Conservation (phyloP, 768 basidiomycete genomes). For the Russula virescens region DNA sequence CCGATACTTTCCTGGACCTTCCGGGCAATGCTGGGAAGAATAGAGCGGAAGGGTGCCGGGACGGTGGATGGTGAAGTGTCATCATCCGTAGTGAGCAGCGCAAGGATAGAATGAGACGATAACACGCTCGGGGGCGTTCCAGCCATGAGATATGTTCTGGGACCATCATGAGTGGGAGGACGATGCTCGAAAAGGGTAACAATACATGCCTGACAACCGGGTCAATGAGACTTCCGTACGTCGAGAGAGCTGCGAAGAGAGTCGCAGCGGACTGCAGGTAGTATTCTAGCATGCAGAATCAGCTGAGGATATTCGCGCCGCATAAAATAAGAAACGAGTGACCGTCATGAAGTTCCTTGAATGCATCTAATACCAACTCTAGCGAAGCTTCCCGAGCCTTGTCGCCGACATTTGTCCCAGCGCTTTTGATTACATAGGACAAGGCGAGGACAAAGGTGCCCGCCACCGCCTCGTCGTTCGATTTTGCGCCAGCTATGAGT, state of each 20-base stretch:
- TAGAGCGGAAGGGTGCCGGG: slow-evolving; percentile 56
- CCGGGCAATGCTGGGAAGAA: slow-evolving; percentile 59
- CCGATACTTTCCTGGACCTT: slow-evolving; percentile 67
- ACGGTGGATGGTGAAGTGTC: slow-evolving; percentile 26
- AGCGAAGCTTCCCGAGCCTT: slow-evolving; percentile 66
- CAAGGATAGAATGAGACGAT: slow-evolving; percentile 54
- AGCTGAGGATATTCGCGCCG: background rate
- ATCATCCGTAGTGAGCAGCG: slow-evolving; percentile 46
- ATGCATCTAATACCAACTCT: slow-evolving; percentile 74
- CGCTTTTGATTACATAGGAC: slow-evolving; percentile 66
- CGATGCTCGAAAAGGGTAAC: background rate
- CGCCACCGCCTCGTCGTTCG: slow-evolving; percentile 64
- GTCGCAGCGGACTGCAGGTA: slow-evolving; percentile 60
- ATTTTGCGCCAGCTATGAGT: slow-evolving; percentile 54
- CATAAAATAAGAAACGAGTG: slow-evolving; percentile 8
- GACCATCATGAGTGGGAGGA: slow-evolving; percentile 11
- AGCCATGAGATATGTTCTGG: slow-evolving; percentile 54
- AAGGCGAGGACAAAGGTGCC: slow-evolving; percentile 73
- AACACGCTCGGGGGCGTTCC: slow-evolving; percentile 65
- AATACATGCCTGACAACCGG: slow-evolving; percentile 59
- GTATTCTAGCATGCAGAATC: slow-evolving; percentile 43
- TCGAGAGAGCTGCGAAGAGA: slow-evolving; percentile 58
- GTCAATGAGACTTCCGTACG: slow-evolving; percentile 56
- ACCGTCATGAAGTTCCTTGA: slow-evolving; percentile 70
- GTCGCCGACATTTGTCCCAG: slow-evolving; percentile 68